Evolutionary conservation across 2,329 filamentous ascomycete genomes (phyloP).

Genomic region (Neonectria ditissima): DNA sequence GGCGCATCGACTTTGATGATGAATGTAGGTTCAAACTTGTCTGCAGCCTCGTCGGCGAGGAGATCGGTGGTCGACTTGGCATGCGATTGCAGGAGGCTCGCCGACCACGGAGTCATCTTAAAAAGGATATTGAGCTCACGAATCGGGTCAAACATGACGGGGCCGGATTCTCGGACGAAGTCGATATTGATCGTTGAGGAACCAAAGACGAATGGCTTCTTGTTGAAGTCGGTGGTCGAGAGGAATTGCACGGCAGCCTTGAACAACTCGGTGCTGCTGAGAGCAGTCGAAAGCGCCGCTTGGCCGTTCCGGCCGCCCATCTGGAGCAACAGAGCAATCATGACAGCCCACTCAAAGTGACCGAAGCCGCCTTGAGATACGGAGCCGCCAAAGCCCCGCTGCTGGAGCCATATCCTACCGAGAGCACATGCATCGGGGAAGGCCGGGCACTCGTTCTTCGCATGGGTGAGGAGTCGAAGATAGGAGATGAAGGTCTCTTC

Average conservation of each 20-base stretch:
- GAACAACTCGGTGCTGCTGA: conserved; percentile 94
- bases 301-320: conserved; percentile 79
- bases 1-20: conserved; percentile 71
- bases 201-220: conserved; percentile 70
- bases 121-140: conserved; percentile 85
- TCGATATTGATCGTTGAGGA: conserved; percentile 49
- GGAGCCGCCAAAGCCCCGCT: conserved; percentile 81
- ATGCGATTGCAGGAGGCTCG: conserved; percentile 77
- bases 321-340: conserved; percentile 83
- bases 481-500: conserved; percentile 81
- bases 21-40: conserved; percentile 89
- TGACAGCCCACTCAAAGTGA: conserved; percentile 88
- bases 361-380: conserved; percentile 88
- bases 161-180: conserved; percentile 60
- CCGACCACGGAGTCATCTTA: conserved; percentile 92
- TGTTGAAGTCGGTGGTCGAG: conserved; percentile 76
- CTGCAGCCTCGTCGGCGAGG: conserved; percentile 77
- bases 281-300: conserved; percentile 79
- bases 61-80: conserved; percentile 80
- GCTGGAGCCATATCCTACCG: conserved; percentile 88
- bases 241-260: conserved; percentile 94
- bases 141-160: conserved; percentile 82
- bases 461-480: conserved; percentile 78
- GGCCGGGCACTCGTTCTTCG: conserved; percentile 74
- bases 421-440: conserved; percentile 89